A percentile compares a stretch with the other conserved stretches of the same genome.
These are phyloP conservation scores for Auricularia heimuer DNA, from an alignment of 768 basidiomycete genomes.

Conservation along the genomic window DNA sequence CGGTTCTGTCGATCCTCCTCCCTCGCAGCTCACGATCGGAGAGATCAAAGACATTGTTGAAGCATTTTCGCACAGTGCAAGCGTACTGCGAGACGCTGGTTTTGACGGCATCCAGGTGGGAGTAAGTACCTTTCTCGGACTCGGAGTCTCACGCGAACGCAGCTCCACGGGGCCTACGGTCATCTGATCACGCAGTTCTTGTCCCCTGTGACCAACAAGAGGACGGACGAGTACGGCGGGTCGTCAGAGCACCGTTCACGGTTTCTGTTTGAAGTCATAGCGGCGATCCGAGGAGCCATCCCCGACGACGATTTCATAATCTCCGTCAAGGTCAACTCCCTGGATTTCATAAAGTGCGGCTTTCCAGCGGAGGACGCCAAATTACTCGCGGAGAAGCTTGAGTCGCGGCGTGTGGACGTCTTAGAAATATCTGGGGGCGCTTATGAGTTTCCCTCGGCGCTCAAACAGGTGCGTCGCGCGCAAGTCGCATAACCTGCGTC, in stretches of 20 bases:
- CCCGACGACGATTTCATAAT: conserved; percentile 8
- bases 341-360: neutral
- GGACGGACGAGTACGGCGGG: conserved; percentile 36
- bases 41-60: neutral
- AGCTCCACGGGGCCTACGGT: conserved; percentile 27
- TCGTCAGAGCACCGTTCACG: conserved; percentile 32
- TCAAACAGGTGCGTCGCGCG: neutral
- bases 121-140: neutral
- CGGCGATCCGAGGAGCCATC: conserved; percentile 19
- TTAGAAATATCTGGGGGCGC: neutral
- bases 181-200: conserved; percentile 24
- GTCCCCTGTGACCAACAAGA: conserved; percentile 31
- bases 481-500: neutral
- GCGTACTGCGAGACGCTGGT: neutral
- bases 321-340: neutral
- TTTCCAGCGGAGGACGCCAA: neutral
- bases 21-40: neutral
- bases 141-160: conserved; percentile 3
- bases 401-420: neutral
- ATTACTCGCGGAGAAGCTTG: neutral
- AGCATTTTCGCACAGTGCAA: neutral
- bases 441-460: neutral
- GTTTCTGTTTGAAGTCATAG: conserved; percentile 27
- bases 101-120: neutral
- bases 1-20: neutral